Evolutionary conservation across 257 asterid species (phyloP).

Genomic region (Cruciata laevipes): DNA sequence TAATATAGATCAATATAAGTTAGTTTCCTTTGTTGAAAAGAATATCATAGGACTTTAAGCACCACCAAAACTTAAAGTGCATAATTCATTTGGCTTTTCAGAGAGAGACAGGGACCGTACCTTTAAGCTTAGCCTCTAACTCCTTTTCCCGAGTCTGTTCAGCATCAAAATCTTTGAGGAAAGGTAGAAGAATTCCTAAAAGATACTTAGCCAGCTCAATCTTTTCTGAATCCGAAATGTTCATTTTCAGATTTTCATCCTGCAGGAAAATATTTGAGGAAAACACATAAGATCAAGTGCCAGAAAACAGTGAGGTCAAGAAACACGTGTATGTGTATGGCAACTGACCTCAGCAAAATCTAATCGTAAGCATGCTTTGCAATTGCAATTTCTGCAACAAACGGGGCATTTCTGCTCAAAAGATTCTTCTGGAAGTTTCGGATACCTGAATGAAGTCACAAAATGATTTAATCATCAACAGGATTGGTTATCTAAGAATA

Average conservation of each 20-base stretch:
- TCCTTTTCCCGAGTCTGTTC: conserved; percentile 62
- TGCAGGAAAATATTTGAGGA: conserved; percentile 16
- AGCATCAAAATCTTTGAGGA: conserved; percentile 39
- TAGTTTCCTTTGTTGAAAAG: background rate
- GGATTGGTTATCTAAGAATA: background rate
- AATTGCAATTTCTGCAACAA: conserved; percentile 71
- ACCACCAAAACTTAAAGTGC: conserved; percentile 7
- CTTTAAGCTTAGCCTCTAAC: conserved; percentile 57
- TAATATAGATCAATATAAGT: background rate
- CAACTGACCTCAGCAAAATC: conserved; percentile 43
- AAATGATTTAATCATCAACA: conserved; percentile 7
- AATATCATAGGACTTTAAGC: background rate
- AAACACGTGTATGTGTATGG: conserved; percentile 6
- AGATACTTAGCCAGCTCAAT: conserved; percentile 47
- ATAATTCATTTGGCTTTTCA: conserved; percentile 4
- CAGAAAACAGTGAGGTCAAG: conserved; percentile 7
- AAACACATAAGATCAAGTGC: background rate
- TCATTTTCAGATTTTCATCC: conserved; percentile 37
- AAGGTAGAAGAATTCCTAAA: conserved; percentile 61
- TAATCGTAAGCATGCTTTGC: conserved; percentile 80
- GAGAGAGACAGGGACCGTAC: conserved; percentile 39
- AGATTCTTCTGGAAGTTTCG: conserved; percentile 53
- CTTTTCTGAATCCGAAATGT: conserved; percentile 32
- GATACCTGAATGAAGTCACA: conserved; percentile 52
- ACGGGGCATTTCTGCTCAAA: conserved; percentile 76